These are phyloP conservation scores for Digitaria exilis DNA, from an alignment of 202 grass and related monocot species.

Conservation along the genomic window DNA sequence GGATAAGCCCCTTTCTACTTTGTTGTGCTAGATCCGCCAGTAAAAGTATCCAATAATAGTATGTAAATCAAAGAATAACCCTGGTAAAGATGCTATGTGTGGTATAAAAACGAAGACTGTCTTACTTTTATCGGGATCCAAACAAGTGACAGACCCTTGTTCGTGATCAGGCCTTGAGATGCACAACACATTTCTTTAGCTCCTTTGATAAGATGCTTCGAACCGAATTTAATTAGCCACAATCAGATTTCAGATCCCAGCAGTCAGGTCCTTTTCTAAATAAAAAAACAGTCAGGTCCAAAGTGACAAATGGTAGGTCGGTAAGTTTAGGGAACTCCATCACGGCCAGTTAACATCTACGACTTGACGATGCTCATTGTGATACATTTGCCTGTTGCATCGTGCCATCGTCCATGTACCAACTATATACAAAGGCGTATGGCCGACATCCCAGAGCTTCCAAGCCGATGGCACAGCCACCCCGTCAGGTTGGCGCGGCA, in stretches of 20 bases:
- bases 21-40: too few species aligned
- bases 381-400: neutral
- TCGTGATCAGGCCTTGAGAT: neutral
- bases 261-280: neutral
- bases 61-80: neutral
- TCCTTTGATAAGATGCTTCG: neutral
- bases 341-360: too few species aligned
- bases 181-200: neutral
- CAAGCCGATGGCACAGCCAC: neutral
- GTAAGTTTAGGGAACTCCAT: neutral
- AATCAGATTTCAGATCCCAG: neutral
- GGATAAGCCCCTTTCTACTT: too few species aligned
- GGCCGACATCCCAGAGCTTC: constrained; percentile 56
- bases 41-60: neutral
- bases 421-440: constrained; percentile 48
- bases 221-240: neutral
- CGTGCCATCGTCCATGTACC: too few species aligned
- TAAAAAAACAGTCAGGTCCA: neutral
- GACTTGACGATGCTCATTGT: neutral
- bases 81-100: too few species aligned
- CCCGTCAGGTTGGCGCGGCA: constrained; percentile 30
- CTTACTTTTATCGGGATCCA: neutral
- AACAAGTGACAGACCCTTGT: neutral
- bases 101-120: neutral
- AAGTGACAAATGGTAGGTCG: neutral